phyloP scores from a whole-genome alignment of 805 yeast species.

The Sungouiozyma intestinalis region DNA sequence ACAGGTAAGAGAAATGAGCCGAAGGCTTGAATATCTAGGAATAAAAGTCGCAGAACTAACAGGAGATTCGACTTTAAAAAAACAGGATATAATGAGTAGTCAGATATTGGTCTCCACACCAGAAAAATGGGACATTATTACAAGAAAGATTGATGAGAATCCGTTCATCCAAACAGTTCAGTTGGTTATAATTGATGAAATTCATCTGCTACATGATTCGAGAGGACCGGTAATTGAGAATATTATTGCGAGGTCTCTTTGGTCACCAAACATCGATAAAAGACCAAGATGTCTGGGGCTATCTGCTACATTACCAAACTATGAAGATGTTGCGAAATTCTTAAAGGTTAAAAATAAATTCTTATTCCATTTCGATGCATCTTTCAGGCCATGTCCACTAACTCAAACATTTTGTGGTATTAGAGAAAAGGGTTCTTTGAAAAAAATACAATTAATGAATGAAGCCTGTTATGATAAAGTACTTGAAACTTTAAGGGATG shows the following conservation, averaged over 20 bases:
- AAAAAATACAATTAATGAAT: slow-evolving; percentile 72
- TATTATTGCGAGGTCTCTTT: slow-evolving; percentile 65
- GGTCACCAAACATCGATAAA: slow-evolving; percentile 33
- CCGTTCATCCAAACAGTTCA: slow-evolving; percentile 55
- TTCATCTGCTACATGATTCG: slow-evolving; percentile 84
- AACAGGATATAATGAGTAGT: slow-evolving; percentile 63
- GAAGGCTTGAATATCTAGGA: slow-evolving; percentile 55
- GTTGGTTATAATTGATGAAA: slow-evolving; percentile 78
- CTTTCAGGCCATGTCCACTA: slow-evolving; percentile 86
- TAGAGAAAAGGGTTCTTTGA: slow-evolving; percentile 71
- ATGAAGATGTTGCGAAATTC: slow-evolving; percentile 74
- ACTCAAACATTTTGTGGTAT: slow-evolving; percentile 83
- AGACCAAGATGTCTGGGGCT: slow-evolving; percentile 68
- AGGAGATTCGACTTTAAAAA: slow-evolving; percentile 76
- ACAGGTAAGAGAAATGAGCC: slow-evolving; percentile 76
- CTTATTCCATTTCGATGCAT: slow-evolving; percentile 69
- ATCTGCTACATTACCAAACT: slow-evolving; percentile 90
- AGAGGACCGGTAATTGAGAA: slow-evolving; percentile 93
- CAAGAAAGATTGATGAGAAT: slow-evolving; percentile 66
- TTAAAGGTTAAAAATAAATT: slow-evolving; percentile 56
- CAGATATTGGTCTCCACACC: slow-evolving; percentile 89
- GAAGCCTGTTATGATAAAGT: slow-evolving; percentile 83
- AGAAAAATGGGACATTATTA: slow-evolving; percentile 94
- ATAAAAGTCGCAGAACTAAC: slow-evolving; percentile 75
- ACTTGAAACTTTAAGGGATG: slow-evolving; percentile 47